A percentile compares a stretch with the other conserved stretches of the same genome.
These are phyloP conservation scores for Venturia nashicola DNA, from an alignment of 2,329 filamentous ascomycete species.

Conservation along the genomic window DNA sequence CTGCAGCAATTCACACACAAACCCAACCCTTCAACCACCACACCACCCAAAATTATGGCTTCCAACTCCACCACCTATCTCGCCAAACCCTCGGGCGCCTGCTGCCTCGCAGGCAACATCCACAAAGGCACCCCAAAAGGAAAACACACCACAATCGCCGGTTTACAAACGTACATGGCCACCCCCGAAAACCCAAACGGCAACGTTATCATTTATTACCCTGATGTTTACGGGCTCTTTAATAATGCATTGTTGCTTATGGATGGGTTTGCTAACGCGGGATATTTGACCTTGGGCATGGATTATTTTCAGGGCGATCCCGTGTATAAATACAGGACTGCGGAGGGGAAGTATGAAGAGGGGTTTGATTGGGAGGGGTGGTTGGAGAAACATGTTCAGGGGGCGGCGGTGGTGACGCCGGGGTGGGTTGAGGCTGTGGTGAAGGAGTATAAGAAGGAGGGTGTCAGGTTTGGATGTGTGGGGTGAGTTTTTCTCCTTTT, in stretches of 20 bases:
- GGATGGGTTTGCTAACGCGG: slow-evolving; percentile 34
- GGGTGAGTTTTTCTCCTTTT: slow-evolving; percentile 15
- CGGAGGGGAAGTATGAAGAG: slow-evolving; percentile 21
- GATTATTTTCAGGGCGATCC: slow-evolving; percentile 37
- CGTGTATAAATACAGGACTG: slow-evolving; percentile 28
- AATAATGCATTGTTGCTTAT: slow-evolving; percentile 33
- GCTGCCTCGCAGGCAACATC: slow-evolving; percentile 28
- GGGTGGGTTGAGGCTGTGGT: slow-evolving; percentile 31
- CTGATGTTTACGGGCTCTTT: slow-evolving; percentile 34
- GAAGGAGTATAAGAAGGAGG: slow-evolving; percentile 21
- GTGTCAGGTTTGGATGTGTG: slow-evolving; percentile 29
- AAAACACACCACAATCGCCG: slow-evolving; percentile 20
- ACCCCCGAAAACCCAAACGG: slow-evolving; percentile 25
- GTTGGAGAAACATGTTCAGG: slow-evolving; percentile 33
- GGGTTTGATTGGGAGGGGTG: slow-evolving; percentile 38
- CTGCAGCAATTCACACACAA: neutral
- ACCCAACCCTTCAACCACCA: neutral
- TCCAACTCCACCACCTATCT: slow-evolving; percentile 11
- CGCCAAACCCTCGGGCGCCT: slow-evolving; percentile 23
- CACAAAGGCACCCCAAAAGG: slow-evolving; percentile 29
- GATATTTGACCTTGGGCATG: slow-evolving; percentile 30
- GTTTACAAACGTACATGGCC: slow-evolving; percentile 28
- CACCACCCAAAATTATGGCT: neutral
- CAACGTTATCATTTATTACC: slow-evolving; percentile 33
- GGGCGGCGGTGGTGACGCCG: slow-evolving; percentile 32